Base-by-base conservation (phyloP, 208 protist species). In the Leishmania amazonensis region DNA sequence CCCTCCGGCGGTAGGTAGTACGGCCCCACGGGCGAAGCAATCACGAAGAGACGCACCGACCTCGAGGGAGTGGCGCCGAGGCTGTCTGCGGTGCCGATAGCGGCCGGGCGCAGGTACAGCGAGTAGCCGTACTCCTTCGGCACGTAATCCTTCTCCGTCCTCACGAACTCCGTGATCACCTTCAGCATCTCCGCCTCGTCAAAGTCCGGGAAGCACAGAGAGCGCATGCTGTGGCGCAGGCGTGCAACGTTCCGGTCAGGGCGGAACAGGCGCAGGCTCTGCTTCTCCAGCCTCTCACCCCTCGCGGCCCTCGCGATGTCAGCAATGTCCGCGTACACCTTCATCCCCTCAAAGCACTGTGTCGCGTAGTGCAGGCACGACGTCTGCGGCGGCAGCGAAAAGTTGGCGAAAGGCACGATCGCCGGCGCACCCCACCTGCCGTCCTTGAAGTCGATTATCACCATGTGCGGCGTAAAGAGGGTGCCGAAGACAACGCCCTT, bases 281-380 rank as follows among this genome's bases (percentile, higher is more conserved):
- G 83, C n/a, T 81, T 42, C 72, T 58, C 64, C 53, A 87, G 78
- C 60, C 35, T 67, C 86, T 93, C 86, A 8, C 88, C 88, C 38
- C 68, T 83, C 53, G 80, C 28, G 54, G 72, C 85, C 71, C 79
- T 84, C 31, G 91, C 83, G 67, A 96, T 98, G 21, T 96, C 87
- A 0, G 82, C 68, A 21, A 86, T 80, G 71, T 99, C 89, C 51
- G 94, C 94, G 91, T 99, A 99, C 45, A 98, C 99, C 90, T 99
- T 99, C 90, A 99, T 95, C 51, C 99, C 99, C 86, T 99, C 99
- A 83, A 99, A 99, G 92, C 97, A 99, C 86, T 89, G 80, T 28
- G 91, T 67, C 0, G 81, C 98, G 87, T 99, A 99, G 84, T 99
- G 99, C 21, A 99, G 86, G 31, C 91, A 91, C 15, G 88, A 84